phyloP scores from a whole-genome alignment of 495 filamentous ascomycete species.

The Elaphomyces granulatus region DNA sequence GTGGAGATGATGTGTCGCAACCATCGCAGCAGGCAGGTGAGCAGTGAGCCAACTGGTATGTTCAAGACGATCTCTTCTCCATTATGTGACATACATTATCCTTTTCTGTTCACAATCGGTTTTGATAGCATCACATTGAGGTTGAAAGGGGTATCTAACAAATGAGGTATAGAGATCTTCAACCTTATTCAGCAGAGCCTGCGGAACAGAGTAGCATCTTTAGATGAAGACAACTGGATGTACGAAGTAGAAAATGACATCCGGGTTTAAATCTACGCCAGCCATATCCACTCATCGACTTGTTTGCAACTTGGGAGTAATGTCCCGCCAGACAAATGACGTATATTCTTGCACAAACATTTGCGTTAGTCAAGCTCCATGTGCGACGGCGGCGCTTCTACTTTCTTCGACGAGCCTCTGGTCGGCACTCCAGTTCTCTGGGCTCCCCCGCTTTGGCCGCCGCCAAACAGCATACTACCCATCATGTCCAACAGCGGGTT shows the following conservation, averaged over 20 bases:
- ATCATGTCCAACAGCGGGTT: constrained; percentile 97
- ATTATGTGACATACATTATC: too few relatives aligned
- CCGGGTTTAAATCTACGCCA: constrained; percentile 11
- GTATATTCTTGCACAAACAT: too few relatives aligned
- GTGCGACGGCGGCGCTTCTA: constrained; percentile 34
- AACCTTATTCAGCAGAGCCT: constrained; percentile 58
- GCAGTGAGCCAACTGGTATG: constrained; percentile 53
- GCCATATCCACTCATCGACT: too few relatives aligned
- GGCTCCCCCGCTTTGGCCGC: constrained; percentile 31
- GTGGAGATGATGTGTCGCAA: constrained; percentile 42
- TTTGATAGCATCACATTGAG: too few relatives aligned
- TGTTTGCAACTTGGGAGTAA: too few relatives aligned
- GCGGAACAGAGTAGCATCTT: constrained; percentile 49
- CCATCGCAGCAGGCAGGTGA: constrained; percentile 44
- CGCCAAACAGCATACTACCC: constrained; percentile 80
- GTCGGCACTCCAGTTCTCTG: constrained; percentile 18
- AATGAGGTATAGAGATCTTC: constrained; percentile 43
- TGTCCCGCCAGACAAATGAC: too few relatives aligned
- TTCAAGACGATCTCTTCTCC: too few relatives aligned
- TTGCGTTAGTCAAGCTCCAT: constrained; percentile 41
- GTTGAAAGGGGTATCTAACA: too few relatives aligned
- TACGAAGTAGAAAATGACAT: constrained; percentile 55
- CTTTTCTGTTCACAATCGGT: too few relatives aligned
- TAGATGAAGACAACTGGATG: constrained; percentile 86
- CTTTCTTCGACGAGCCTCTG: constrained; percentile 27